phyloP scores from a whole-genome alignment of 163 green algal genomes.

The Prototheca cutis region DNA sequence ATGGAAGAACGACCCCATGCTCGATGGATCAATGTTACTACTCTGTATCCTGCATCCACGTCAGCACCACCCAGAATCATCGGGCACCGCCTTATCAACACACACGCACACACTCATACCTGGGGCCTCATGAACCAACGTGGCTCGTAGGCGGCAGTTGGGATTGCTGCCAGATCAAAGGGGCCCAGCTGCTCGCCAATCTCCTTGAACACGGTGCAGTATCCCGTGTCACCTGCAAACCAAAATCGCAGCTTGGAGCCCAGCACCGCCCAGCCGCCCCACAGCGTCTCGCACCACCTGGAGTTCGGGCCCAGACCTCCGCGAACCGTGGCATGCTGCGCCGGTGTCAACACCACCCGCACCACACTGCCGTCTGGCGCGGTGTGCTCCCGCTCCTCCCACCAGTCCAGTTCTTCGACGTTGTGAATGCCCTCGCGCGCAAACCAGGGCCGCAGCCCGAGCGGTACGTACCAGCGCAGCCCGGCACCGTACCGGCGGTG shows the following conservation, averaged over 20 bases:
- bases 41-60: no score
- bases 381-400: slow-evolving; percentile 29
- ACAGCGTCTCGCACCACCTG: slow-evolving; percentile 34
- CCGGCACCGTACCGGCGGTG: slow-evolving; percentile 30
- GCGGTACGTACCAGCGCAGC: slow-evolving; percentile 62
- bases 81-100: no score
- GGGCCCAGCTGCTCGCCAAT: slow-evolving; percentile 53
- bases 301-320: slow-evolving; percentile 36
- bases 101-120: no score
- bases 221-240: slow-evolving; percentile 69
- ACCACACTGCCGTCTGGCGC: background rate
- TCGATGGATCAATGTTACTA: no score
- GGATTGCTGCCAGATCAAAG: slow-evolving; percentile 65
- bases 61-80: no score
- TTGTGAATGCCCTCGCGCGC: slow-evolving; percentile 27
- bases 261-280: slow-evolving; percentile 57
- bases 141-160: slow-evolving; percentile 60
- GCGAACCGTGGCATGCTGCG: slow-evolving; percentile 68
- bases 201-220: slow-evolving; percentile 54
- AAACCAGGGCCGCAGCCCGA: slow-evolving; percentile 61
- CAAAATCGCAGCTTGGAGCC: slow-evolving; percentile 27
- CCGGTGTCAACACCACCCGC: slow-evolving; percentile 20
- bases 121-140: slow-evolving; percentile 40
- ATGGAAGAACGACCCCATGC: no score
- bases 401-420: slow-evolving; percentile 74